A percentile compares a stretch with the other conserved stretches of the same genome.
phyloP scores from a whole-genome alignment of 2,329 filamentous ascomycete genomes.

The Diaporthe vexans region DNA sequence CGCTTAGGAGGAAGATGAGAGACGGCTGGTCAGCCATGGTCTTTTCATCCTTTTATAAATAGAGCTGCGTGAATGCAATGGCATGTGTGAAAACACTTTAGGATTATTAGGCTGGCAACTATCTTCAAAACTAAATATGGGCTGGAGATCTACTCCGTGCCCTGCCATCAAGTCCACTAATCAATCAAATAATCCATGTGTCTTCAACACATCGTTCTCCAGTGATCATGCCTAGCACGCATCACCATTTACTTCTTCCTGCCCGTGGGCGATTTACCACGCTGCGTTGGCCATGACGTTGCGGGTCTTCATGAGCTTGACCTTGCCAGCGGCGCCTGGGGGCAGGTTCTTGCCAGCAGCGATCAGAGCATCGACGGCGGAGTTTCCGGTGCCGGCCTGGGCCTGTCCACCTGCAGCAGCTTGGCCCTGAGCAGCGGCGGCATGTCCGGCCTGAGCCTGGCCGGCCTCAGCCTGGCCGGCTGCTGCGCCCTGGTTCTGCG shows the following conservation, averaged over 20 bases:
- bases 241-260: background rate
- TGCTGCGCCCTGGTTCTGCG: no score
- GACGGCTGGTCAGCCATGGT: no score
- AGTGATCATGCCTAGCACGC: background rate
- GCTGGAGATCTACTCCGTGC: conserved; percentile 19
- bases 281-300: conserved; percentile 19
- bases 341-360: conserved; percentile 12
- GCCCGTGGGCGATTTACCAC: background rate
- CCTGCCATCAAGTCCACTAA: conserved; percentile 5
- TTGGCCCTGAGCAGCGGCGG: background rate
- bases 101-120: conserved; percentile 14
- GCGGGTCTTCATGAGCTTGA: conserved; percentile 22
- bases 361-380: conserved; percentile 18
- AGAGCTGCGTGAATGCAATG: no score
- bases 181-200: background rate
- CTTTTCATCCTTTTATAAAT: background rate
- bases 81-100: background rate
- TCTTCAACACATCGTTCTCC: background rate
- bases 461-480: background rate
- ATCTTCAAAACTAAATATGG: background rate
- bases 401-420: background rate
- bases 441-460: conserved; percentile 8
- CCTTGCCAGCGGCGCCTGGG: conserved; percentile 9
- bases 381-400: background rate
- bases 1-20: no score